phyloP scores from a whole-genome alignment of 208 protist species.

The Leishmania braziliensis region DNA sequence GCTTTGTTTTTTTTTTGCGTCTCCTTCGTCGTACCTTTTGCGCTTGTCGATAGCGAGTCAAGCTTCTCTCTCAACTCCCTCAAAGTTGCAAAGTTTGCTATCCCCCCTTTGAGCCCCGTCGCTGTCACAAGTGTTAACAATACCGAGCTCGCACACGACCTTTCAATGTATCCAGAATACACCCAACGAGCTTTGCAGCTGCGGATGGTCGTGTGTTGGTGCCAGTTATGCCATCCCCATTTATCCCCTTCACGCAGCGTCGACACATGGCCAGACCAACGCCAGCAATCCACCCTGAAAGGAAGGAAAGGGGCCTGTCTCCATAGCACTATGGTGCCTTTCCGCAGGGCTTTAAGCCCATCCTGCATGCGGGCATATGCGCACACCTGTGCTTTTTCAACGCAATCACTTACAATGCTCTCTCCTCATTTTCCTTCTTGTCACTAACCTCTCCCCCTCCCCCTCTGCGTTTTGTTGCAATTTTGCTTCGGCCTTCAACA shows the following conservation, averaged over 20 bases:
- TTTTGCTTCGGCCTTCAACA: neutral
- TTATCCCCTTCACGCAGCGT: neutral
- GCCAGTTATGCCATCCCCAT: neutral
- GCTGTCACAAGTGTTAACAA: neutral
- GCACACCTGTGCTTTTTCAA: neutral
- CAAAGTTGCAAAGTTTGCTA: neutral
- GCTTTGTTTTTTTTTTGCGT: neutral
- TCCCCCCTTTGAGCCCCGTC: neutral
- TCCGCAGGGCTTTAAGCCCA: too few species aligned
- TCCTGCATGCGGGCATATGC: neutral
- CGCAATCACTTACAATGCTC: neutral
- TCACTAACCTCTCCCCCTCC: too few species aligned
- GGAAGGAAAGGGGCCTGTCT: neutral
- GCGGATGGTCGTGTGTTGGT: neutral
- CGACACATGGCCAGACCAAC: neutral
- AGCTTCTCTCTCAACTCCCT: neutral
- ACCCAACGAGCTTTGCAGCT: neutral
- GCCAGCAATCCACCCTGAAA: neutral
- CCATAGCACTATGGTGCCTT: neutral
- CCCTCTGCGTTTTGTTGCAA: neutral
- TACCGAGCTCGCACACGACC: neutral
- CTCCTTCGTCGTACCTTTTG: neutral
- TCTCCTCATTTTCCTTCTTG: neutral
- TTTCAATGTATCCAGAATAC: neutral
- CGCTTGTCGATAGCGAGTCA: neutral